phyloP scores from a whole-genome alignment of 805 yeast species.

The Tetrapisispora arboricola region DNA sequence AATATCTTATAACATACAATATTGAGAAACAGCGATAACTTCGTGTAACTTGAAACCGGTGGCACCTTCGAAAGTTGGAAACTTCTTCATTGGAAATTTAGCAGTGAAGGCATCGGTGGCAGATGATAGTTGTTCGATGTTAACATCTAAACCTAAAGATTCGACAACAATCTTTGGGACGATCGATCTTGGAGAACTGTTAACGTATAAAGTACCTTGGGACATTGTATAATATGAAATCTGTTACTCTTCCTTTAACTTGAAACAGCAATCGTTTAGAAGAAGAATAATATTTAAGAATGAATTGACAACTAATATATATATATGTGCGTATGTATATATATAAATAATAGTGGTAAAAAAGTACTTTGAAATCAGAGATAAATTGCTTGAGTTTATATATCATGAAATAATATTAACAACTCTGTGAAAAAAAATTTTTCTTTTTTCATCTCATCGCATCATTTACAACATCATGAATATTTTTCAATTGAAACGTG shows the following conservation, averaged over 20 bases:
- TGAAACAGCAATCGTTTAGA: too few relatives aligned
- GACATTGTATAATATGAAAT: conserved; percentile 40
- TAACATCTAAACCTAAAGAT: conserved; percentile 50
- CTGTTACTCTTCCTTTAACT: too few relatives aligned
- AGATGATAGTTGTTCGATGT: conserved; percentile 30
- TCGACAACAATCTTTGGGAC: conserved; percentile 41
- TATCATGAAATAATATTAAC: too few relatives aligned
- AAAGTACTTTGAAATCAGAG: too few relatives aligned
- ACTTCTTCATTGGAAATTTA: conserved; percentile 53
- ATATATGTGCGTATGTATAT: too few relatives aligned
- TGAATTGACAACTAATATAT: neutral
- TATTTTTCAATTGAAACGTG: too few relatives aligned
- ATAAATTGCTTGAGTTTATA: too few relatives aligned
- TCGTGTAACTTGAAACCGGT: conserved; percentile 67
- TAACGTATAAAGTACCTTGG: conserved; percentile 52
- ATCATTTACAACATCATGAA: too few relatives aligned
- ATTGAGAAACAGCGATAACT: conserved; percentile 50
- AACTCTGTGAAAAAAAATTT: too few relatives aligned
- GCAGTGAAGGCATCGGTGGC: conserved; percentile 26
- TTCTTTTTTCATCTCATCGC: too few relatives aligned
- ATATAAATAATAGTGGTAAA: too few relatives aligned
- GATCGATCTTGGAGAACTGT: conserved; percentile 20
- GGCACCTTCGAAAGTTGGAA: conserved; percentile 65
- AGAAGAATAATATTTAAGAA: neutral
- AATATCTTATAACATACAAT: conserved; percentile 26